Evolutionary conservation across 768 basidiomycete species (phyloP).

Genomic region (Pseudohyphozyma bogoriensis): DNA sequence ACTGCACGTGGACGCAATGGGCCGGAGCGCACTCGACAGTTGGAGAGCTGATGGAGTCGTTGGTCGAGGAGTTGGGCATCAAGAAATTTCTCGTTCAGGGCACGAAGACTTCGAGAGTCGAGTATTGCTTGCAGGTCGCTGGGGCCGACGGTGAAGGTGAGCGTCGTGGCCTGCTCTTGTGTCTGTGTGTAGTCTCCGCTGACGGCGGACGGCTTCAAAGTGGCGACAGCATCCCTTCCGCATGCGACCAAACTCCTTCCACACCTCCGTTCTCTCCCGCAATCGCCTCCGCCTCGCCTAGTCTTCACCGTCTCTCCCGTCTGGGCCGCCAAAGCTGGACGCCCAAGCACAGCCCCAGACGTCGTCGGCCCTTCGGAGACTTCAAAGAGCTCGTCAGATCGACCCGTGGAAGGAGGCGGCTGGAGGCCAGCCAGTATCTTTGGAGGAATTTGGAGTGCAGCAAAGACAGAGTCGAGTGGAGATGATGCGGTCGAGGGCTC

Average conservation of each 20-base stretch:
- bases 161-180: background rate
- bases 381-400: conserved; percentile 4
- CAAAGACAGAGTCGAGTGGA: background rate
- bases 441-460: conserved; percentile 43
- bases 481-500: no score
- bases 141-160: background rate
- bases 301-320: conserved; percentile 19
- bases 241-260: conserved; percentile 7
- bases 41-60: conserved; percentile 46
- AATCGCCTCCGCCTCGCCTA: background rate
- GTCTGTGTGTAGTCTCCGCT: no score
- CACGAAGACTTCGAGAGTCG: conserved; percentile 57
- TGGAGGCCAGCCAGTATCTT: conserved; percentile 67
- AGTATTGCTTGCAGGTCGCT: conserved; percentile 44
- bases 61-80: conserved; percentile 59
- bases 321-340: no score
- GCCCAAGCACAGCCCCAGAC: conserved; percentile 20
- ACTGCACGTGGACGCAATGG: conserved; percentile 57
- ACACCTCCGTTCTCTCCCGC: background rate
- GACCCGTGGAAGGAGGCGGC: conserved; percentile 40
- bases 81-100: conserved; percentile 51
- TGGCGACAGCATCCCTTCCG: background rate
- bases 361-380: background rate
- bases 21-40: conserved; percentile 52
- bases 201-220: background rate